These are phyloP conservation scores for Dimargaris verticillata DNA, from an alignment of 192 early-diverging fungal genomes.

Conservation along the genomic window DNA sequence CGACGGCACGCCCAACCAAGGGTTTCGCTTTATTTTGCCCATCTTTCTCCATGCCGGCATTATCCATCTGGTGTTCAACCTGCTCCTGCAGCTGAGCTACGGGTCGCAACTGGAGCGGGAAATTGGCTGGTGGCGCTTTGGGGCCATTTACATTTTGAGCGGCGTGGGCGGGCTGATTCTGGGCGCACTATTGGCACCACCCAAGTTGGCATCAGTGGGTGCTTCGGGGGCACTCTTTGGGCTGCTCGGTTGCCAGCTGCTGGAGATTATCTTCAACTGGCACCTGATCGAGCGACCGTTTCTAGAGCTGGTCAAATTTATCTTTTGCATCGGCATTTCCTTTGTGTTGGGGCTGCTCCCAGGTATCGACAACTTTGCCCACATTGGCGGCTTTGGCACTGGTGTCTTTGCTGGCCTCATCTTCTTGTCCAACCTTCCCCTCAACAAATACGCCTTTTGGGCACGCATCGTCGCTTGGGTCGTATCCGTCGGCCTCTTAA, in stretches of 20 bases:
- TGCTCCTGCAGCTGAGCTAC: conserved; percentile 47
- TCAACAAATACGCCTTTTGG: conserved; percentile 24
- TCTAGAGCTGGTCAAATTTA: conserved; percentile 47
- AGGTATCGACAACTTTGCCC: conserved; percentile 71
- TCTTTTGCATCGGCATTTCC: conserved; percentile 41
- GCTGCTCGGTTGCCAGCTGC: conserved; percentile 53
- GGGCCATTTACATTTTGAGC: conserved; percentile 48
- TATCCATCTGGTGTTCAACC: conserved; percentile 59
- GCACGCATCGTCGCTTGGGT: conserved; percentile 19
- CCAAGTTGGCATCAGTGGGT: conserved; percentile 36
- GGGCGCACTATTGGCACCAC: conserved; percentile 25
- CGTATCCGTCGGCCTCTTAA: conserved; percentile 21
- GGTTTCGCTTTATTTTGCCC: conserved; percentile 61
- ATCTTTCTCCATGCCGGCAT: conserved; percentile 77
- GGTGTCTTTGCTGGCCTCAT: conserved; percentile 48
- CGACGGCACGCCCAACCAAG: conserved; percentile 43
- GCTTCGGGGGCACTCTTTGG: conserved; percentile 45
- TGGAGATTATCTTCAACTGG: conserved; percentile 74
- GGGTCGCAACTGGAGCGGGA: conserved; percentile 60
- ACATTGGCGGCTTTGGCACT: conserved; percentile 59
- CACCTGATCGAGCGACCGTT: conserved; percentile 38
- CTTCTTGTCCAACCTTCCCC: conserved; percentile 52
- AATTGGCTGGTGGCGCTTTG: conserved; percentile 56
- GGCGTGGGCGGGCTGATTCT: conserved; percentile 70
- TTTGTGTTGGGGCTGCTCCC: conserved; percentile 61